Base-by-base conservation (phyloP, 352 stramenopile genomes). In the Globisporangium nodosum region DNA sequence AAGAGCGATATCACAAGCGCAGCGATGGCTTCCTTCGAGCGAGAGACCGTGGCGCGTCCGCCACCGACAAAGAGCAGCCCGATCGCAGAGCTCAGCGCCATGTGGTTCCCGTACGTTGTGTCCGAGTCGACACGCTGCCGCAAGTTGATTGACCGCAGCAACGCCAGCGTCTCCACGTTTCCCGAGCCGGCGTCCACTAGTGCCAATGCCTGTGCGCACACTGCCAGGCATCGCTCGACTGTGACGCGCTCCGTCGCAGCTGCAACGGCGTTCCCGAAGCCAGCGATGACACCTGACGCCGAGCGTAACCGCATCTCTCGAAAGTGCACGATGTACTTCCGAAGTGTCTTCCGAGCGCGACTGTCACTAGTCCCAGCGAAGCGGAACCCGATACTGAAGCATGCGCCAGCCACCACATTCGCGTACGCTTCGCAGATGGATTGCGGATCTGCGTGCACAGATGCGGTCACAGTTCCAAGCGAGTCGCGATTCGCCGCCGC, bases 181-280 rank as follows among this genome's bases (percentile, higher is more conserved):
- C 97, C 97, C 16, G 88, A 98, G 30, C 97, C 97, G 49, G 96
- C 92, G 69, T 99, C 97, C 21, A 99, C 92, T 54, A 99, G 87
- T 12, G 91, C 92, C 21, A 99, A 74, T 21, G 92, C 84, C 52
- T 98, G 87, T 1, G 94, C 90, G 46, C 87, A 87, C 12, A 91
- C 87, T 50, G 85, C 83, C 12, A 99, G 73, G 64, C 96, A 98
- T 24, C 97, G 93, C 56, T 98, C 95, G 11, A 99, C 70, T 13
- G 95, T 97, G 15, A 85, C 82, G 5, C 82, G 79, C 48, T 98
- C 85, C 61, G 81, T 79, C 62, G 76, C 65, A 65, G 68, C 60
- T 64, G 78, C 60, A 76, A 87, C 63, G 64, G 78, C 47, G 69
- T 82, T 81, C 51, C 54, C 64, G 53, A 68, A 61, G 27, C 68